phyloP scores from a whole-genome alignment of 2,329 filamentous ascomycete species.

The Colletotrichum karsti region DNA sequence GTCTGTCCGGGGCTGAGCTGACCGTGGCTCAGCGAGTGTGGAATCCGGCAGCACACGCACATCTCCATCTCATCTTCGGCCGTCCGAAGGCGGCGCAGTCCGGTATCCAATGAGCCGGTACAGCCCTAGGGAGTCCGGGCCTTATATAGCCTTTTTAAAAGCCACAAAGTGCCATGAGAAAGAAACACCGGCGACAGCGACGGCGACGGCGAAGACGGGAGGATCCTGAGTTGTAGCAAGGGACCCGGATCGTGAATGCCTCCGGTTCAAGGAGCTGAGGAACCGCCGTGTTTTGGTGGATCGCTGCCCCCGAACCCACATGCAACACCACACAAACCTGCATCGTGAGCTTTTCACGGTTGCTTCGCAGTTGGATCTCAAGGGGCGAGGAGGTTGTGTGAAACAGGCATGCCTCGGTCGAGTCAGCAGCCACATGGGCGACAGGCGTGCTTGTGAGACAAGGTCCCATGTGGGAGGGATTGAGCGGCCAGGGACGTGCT shows the following conservation, averaged over 20 bases:
- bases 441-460: slow-evolving; percentile 5
- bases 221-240: neutral
- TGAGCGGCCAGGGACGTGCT: neutral
- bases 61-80: neutral
- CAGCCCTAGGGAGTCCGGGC: neutral
- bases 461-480: neutral
- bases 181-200: neutral
- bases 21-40: neutral
- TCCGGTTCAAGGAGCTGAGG: neutral
- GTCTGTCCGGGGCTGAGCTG: neutral
- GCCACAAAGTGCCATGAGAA: neutral
- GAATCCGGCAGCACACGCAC: neutral
- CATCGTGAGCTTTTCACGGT: neutral
- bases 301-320: neutral
- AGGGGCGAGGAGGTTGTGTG: neutral
- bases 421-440: neutral
- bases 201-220: neutral
- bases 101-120: neutral
- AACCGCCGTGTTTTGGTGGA: neutral
- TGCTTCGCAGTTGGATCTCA: neutral
- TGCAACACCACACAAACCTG: neutral
- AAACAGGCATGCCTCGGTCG: neutral
- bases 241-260: neutral
- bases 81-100: neutral
- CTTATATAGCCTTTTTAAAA: neutral